These are phyloP conservation scores for Ilyonectria robusta DNA, from an alignment of 2,329 filamentous ascomycete species.

Conservation along the genomic window DNA sequence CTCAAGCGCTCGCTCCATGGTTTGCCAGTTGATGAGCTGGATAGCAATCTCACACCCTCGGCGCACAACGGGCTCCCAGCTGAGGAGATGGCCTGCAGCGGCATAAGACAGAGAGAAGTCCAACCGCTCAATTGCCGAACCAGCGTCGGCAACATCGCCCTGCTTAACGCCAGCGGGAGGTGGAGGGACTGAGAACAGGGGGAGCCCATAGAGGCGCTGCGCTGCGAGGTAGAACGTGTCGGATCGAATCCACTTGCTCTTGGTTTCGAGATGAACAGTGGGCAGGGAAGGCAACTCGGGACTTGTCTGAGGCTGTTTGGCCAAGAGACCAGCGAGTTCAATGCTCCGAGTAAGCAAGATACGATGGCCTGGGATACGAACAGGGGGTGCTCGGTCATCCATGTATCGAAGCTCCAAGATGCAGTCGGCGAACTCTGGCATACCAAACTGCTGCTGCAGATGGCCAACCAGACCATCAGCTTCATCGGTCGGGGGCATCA, in stretches of 20 bases:
- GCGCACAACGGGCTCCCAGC: slow-evolving; percentile 67
- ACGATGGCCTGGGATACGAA: slow-evolving; percentile 68
- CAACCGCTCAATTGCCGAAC: slow-evolving; percentile 60
- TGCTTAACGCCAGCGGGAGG: slow-evolving; percentile 47
- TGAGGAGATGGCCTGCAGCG: slow-evolving; percentile 72
- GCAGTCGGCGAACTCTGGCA: slow-evolving; percentile 58
- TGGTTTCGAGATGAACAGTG: slow-evolving; percentile 60
- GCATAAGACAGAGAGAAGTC: slow-evolving; percentile 75
- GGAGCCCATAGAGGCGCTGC: slow-evolving; percentile 71
- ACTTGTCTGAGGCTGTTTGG: slow-evolving; percentile 51
- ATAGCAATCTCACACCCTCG: slow-evolving; percentile 73
- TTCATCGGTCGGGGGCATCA: slow-evolving; percentile 48
- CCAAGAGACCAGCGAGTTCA: slow-evolving; percentile 47
- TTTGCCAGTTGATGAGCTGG: slow-evolving; percentile 73
- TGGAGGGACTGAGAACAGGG: slow-evolving; percentile 59
- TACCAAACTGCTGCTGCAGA: slow-evolving; percentile 55
- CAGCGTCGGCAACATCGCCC: slow-evolving; percentile 53
- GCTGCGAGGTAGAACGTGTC: slow-evolving; percentile 71
- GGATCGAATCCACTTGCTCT: slow-evolving; percentile 67
- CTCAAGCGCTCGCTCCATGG: slow-evolving; percentile 71
- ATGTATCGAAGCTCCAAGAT: slow-evolving; percentile 61
- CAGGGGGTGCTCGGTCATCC: slow-evolving; percentile 54
- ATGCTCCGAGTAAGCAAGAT: slow-evolving; percentile 68
- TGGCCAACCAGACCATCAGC: slow-evolving; percentile 57
- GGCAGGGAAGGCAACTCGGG: slow-evolving; percentile 43